Base-by-base conservation (phyloP, 208 protist species). In the Acanthamoeba sp. region DNA sequence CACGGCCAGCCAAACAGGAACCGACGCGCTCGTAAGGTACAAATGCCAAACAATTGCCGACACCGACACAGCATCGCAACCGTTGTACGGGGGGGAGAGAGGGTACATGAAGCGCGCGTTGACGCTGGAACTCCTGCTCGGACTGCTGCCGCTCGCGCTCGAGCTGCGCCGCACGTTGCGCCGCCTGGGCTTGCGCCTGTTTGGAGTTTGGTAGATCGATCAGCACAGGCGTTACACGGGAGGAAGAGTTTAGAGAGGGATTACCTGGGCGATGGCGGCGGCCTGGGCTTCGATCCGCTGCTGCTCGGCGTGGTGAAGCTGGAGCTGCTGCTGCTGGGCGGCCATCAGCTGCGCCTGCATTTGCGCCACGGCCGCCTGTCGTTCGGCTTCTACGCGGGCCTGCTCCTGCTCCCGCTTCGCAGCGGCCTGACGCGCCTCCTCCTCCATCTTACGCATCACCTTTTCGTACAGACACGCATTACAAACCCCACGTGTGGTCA, bases 401-500 rank as follows among this genome's bases (percentile, higher is more conserved):
- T 76, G 66, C 36, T 76, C 66, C 36, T 76, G 66, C 36, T 76
- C 66, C 7, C 66, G 66, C 36, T 76, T 76, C 7, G 66, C 66
- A 7, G 66, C 66, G 0, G 66, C 66, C 66, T 76, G 32, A 1
- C 66, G 66, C 66, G 66, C 66, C 29, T 76, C 66, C 66, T 76
- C 66, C 36, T 76, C 66, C 66, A 76, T 76, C 66, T 76, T 76
- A 29, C 66, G 66, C n/a, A 76, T 76, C 66, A 76, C 40, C 62
- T 71, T 6, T 16, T 6, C 48, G 10, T 16, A 6, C n/a, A n/a
- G n/a, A n/a, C n/a, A n/a, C n/a, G n/a, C n/a, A n/a, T n/a, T n/a
- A n/a, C n/a, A n/a, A n/a, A n/a, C n/a, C n/a, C n/a, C n/a, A n/a
- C n/a, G n/a, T n/a, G n/a, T n/a, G n/a, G n/a, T n/a, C n/a, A n/a